Base-by-base conservation (phyloP, 1,139 yeast species). In the Yamadazyma buinensis region DNA sequence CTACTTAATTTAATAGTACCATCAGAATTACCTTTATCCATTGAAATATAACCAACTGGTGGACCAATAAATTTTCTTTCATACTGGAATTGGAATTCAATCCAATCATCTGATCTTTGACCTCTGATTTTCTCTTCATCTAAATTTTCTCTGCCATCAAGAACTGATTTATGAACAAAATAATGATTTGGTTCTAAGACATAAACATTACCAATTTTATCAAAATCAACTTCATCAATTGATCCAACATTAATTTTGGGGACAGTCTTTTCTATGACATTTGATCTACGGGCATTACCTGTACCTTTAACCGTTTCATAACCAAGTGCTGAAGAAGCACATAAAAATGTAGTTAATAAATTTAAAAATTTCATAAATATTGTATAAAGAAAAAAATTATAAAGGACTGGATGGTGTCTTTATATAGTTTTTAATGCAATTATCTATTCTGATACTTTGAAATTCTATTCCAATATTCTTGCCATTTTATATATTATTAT, bases 11-110 rank as follows among this genome's bases (percentile, higher is more conserved):
- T 15, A 15, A 33, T 25, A 2, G 32, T 18, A 2, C 37, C 39
- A 17, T 33, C 37, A 18, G 15, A 20, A 23, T 29, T 32, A 10
- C 38, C 33, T 3, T 29, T 26, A 8, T 29, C 23, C 24, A 44
- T 32, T 3, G 34, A 20, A 18, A 36, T 40, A 24, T 35, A 33
- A 15, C 41, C 37, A 30, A 43, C 30, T 4, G 47, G 47, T 8
- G 28, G 18, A 3, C 47, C 46, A 28, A 30, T 36, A 12, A 24
- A 25, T 2, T 26, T 21, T 7, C 26, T 23, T 7, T 28, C 15
- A 15, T 11, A 26, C 3, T 20, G 22, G 19, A 21, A 36, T 15
- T 27, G 19, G 15, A 30, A 18, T 17, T 36, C 39, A 10, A 33
- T 22, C 39, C 39, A 36, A 17, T 24, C 28, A 22, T 33, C 35